These are phyloP conservation scores for Naganishia antarctica DNA, from an alignment of 768 basidiomycete genomes.

Conservation along the genomic window DNA sequence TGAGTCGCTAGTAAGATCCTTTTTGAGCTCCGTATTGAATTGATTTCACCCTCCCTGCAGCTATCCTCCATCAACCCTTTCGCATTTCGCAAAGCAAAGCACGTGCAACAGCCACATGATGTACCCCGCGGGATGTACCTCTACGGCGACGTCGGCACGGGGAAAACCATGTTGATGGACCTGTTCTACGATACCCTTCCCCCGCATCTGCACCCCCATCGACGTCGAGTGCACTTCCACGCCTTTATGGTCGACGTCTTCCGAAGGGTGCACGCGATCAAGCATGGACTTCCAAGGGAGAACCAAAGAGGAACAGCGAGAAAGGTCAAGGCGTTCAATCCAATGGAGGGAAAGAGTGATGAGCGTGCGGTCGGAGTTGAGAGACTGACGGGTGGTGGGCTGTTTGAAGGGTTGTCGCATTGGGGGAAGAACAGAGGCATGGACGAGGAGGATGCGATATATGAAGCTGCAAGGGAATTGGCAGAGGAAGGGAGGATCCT, in stretches of 20 bases:
- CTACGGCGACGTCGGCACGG: conserved; percentile 93
- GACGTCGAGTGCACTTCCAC: conserved; percentile 82
- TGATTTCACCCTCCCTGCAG: conserved; percentile 33
- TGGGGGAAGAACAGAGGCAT: conserved; percentile 61
- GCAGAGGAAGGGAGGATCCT: conserved; percentile 77
- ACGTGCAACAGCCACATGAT: conserved; percentile 52
- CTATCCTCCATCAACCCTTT: conserved; percentile 16
- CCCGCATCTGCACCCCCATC: conserved; percentile 32
- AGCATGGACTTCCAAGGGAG: conserved; percentile 50
- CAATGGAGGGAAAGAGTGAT: conserved; percentile 25
- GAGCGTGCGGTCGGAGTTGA: conserved; percentile 28
- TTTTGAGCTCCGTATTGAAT: conserved; percentile 20
- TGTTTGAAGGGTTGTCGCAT: conserved; percentile 33
- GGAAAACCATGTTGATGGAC: conserved; percentile 97
- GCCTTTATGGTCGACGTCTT: conserved; percentile 99
- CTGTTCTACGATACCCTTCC: conserved; percentile 79
- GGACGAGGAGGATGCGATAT: conserved; percentile 62
- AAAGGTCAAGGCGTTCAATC: conserved; percentile 8
- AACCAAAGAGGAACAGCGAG: not conserved
- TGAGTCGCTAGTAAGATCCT: conserved; percentile 22
- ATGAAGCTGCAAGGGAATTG: conserved; percentile 78
- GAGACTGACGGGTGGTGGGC: conserved; percentile 13
- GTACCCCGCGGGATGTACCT: conserved; percentile 87
- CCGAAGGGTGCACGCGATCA: conserved; percentile 79
- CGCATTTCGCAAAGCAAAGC: conserved; percentile 8